These are phyloP conservation scores for Kokia cookei DNA, from an alignment of 441 rosid genomes.

Conservation along the genomic window DNA sequence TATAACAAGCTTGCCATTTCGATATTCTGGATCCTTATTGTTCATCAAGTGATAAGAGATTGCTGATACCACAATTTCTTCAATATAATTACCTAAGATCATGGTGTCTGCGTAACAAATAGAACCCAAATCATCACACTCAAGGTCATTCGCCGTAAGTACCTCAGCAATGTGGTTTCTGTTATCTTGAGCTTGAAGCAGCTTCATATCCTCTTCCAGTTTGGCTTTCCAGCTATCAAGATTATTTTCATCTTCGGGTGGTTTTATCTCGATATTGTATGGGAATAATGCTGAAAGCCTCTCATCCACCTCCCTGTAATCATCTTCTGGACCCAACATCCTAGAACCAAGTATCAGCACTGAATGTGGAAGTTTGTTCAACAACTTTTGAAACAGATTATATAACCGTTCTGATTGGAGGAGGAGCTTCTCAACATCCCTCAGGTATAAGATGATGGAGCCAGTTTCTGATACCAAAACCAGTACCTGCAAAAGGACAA, in stretches of 20 bases:
- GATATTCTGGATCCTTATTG: conserved; percentile 75
- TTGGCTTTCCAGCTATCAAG: conserved; percentile 78
- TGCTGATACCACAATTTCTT: conserved; percentile 88
- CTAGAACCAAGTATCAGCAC: conserved; percentile 85
- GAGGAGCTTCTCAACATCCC: conserved; percentile 72
- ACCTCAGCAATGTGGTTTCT: conserved; percentile 90
- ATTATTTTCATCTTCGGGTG: conserved; percentile 79
- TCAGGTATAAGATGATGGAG: conserved; percentile 66
- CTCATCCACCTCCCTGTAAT: conserved; percentile 57
- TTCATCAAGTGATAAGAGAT: conserved; percentile 81
- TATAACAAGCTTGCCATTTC: conserved; percentile 91
- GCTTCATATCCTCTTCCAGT: conserved; percentile 89
- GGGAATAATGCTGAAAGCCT: conserved; percentile 65
- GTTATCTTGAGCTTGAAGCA: conserved; percentile 81
- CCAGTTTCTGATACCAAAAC: conserved; percentile 51
- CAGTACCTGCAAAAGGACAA: conserved; percentile 48
- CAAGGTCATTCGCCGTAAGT: conserved; percentile 80
- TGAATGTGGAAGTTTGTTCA: conserved; percentile 68
- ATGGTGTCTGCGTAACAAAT: conserved; percentile 78
- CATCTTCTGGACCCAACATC: conserved; percentile 59
- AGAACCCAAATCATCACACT: conserved; percentile 79
- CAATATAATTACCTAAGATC: conserved; percentile 64
- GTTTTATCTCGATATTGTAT: conserved; percentile 69
- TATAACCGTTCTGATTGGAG: conserved; percentile 70
- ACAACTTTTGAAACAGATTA: conserved; percentile 53